A percentile compares a stretch with the other conserved stretches of the same genome.
These are phyloP conservation scores for Monilinia aucupariae DNA, from an alignment of 2,329 filamentous ascomycete genomes.

Conservation along the genomic window DNA sequence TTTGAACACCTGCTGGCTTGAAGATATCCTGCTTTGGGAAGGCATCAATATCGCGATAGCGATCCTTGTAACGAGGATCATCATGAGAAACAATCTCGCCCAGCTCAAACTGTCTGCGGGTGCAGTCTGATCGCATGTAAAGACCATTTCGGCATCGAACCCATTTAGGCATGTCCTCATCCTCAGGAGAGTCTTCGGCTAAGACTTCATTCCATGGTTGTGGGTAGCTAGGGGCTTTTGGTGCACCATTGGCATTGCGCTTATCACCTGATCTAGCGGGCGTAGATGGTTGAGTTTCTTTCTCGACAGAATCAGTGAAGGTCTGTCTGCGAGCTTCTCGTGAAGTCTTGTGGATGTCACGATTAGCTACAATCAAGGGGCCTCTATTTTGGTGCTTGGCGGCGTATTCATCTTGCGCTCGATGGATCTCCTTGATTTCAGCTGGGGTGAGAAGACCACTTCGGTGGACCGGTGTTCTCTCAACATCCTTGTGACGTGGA, in stretches of 20 bases:
- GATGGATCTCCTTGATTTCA: neutral
- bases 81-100: neutral
- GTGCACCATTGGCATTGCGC: neutral
- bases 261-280: conserved; percentile 3
- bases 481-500: neutral
- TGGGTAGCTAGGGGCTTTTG: neutral
- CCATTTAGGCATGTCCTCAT: neutral
- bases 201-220: neutral
- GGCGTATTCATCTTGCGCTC: conserved; percentile 10
- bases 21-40: conserved; percentile 3
- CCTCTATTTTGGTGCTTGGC: neutral
- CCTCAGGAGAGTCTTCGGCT: neutral
- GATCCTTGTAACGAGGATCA: neutral
- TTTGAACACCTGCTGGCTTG: conserved; percentile 7
- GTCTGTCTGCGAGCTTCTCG: neutral
- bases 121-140: neutral
- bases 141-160: neutral
- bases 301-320: neutral
- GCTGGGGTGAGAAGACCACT: conserved; percentile 1
- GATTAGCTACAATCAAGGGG: neutral
- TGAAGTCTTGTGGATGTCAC: neutral
- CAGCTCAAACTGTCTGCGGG: neutral
- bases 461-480: neutral
- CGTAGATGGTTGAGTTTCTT: neutral
- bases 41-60: neutral